Base-by-base conservation (phyloP, 768 basidiomycete species). In the Mycena venus region DNA sequence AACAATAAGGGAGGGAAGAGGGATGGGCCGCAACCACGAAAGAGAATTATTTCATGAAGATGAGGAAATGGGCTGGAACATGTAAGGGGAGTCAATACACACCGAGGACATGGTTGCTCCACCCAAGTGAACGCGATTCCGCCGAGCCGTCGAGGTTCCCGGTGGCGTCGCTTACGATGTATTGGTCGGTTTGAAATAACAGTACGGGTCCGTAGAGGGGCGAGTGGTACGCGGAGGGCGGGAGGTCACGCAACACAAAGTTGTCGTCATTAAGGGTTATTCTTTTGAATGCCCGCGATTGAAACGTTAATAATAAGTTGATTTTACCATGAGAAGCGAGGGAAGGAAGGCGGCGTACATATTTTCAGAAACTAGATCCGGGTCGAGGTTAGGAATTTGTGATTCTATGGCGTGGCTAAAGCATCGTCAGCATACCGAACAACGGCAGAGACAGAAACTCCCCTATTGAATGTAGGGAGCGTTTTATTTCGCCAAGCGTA, bases 211-310 rank as follows among this genome's bases (percentile, higher is more conserved):
- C 86, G 34, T 84, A 84, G 53, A 83, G 78, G 68, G 59, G 78
- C 67, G 84, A 83, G 65, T 82, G 82, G 68, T 83, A 85, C 9
- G 78, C 82, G 2, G 79, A 76, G 3, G 81, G 80, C 15, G 80
- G 77, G 2, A 84, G 68, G 0, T 80, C 74, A 49, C 70, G 67
- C n/a, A 78, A 27, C 73, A 86, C 73, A 77, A 83, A 87, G 59
- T 85, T 83, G 75, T 87, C 86, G 76, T 87, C 86, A 71, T 87
- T 87, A 73, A 83, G 69, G 12, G 66, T 79, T 75, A 76, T 81
- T 78, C 70, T 70, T 47, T 51, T 8, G n/a, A n/a, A n/a, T n/a
- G n/a, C n/a, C n/a, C n/a, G n/a, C 25, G 42, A 51, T 56, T 34
- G 12, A 40, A 15, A 34, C 5, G 51, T 38, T 21, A 44, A 25